A percentile compares a stretch with the other conserved stretches of the same genome.
These are phyloP conservation scores for Boletellus deceptivus DNA, from an alignment of 1,284 basidiomycete species.

Conservation along the genomic window DNA sequence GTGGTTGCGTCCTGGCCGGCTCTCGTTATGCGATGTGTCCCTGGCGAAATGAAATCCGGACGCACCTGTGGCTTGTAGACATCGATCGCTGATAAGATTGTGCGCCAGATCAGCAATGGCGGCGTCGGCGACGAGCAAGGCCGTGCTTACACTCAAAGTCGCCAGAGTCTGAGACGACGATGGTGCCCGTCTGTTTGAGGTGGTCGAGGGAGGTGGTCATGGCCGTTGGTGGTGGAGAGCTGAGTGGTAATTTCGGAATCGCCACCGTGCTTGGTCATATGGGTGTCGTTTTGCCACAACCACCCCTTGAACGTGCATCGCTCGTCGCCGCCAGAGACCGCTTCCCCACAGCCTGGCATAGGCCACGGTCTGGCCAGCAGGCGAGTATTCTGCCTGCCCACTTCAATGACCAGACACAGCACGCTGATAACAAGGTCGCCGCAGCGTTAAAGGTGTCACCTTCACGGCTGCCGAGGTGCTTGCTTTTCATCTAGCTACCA, in stretches of 20 bases:
- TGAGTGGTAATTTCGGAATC: conserved; percentile 13
- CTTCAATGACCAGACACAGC: no score
- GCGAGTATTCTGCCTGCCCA: no score
- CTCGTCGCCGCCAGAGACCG: no score
- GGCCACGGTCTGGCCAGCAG: no score
- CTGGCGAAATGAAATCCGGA: conserved; percentile 10
- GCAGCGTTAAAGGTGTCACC: no score
- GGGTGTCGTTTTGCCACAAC: conserved; percentile 19
- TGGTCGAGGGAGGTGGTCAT: conserved; percentile 89
- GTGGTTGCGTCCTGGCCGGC: conserved; percentile 80
- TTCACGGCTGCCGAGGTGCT: no score
- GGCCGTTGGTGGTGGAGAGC: conserved; percentile 7
- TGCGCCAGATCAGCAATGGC: conserved; percentile 4
- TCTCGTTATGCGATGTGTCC: conserved; percentile 6
- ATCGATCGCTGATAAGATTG: conserved; percentile 64
- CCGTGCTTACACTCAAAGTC: conserved; percentile 72
- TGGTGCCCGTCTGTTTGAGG: conserved; percentile 88
- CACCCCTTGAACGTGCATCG: background rate
- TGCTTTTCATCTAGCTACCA: no score
- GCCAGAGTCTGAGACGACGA: conserved; percentile 93
- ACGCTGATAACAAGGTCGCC: no score
- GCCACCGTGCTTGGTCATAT: conserved; percentile 25
- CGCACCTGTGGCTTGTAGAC: conserved; percentile 88
- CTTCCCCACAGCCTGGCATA: no score
- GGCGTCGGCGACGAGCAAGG: background rate